phyloP scores from a whole-genome alignment of 345 rosid species.

The Tarenaya hassleriana region DNA sequence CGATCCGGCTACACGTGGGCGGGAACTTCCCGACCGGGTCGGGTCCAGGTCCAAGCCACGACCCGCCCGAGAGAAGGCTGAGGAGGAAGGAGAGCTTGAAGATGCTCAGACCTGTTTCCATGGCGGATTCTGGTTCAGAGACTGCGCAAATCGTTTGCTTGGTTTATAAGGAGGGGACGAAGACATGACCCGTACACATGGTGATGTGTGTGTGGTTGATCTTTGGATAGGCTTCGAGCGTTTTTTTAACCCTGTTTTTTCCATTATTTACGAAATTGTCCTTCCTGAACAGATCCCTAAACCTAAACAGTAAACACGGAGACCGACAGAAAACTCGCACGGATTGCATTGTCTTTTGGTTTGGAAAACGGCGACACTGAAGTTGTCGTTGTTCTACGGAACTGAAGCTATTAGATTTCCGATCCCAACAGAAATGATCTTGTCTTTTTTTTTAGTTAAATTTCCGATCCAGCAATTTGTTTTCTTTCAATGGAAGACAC shows the following conservation, averaged over 20 bases:
- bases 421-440: too few relatives aligned
- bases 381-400: too few relatives aligned
- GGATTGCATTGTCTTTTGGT: too few relatives aligned
- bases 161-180: background rate
- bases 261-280: background rate
- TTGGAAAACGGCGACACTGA: too few relatives aligned
- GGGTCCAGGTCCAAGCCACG: constrained; percentile 18
- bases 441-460: too few relatives aligned
- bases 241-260: background rate
- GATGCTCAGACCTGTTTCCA: constrained; percentile 31
- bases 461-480: too few relatives aligned
- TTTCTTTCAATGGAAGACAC: too few relatives aligned
- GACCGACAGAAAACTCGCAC: too few relatives aligned
- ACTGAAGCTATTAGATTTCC: too few relatives aligned
- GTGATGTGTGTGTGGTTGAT: constrained; percentile 26
- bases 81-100: constrained; percentile 40
- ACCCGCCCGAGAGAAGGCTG: constrained; percentile 42
- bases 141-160: background rate
- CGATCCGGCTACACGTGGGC: constrained; percentile 66
- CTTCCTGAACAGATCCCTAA: too few relatives aligned
- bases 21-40: constrained; percentile 30
- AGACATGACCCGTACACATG: constrained; percentile 8
- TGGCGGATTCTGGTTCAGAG: constrained; percentile 11
- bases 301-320: too few relatives aligned
- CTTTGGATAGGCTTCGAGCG: constrained; percentile 27